Evolutionary conservation across 257 asterid species (phyloP), one percentile per base, ranked within the genome.

Genomic region (Nicotiana paniculata): DNA sequence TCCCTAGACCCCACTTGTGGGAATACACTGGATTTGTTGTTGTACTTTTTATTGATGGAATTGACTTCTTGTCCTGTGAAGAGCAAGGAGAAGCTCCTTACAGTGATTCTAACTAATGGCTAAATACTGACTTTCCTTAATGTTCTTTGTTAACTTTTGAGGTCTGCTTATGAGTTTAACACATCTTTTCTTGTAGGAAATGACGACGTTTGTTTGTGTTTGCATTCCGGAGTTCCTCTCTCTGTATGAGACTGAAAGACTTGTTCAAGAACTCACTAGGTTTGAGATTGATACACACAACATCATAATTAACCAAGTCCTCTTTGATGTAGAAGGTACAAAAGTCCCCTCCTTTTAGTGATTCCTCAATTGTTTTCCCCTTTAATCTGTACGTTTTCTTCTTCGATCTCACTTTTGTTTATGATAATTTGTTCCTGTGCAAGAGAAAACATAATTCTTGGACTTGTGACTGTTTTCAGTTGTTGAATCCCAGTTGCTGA

Each of bases 211-310:
- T 81, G 88, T 93, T 80, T 96, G 98, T 76, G 99, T 96, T 79
- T 93, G 98, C 90, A 96, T 96, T 85, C 99, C 98, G 13, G 99
- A 96, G 72, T 96, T 96, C 89, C 98, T 96, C 69, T 96, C 99
- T 16, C 87, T 96, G 13, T 96, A 96, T 74, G 99, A 96, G 90
- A 96, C 98, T 17, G 99, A 96, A 88, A 88, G 99, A 30, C 96
- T 96, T 21, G 98, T 96, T 83, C 98, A 96, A 86, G 99, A 96
- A 81, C 98, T 96, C 69, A 89, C 98, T 46, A 96, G 92, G 82
- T 96, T 94, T 81, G 98, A 96, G 95, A 96, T 96, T 59, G 99
- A 96, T 82, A 92, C 99, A 4, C 99, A 94, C 81, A 96, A 96
- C 83, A 93, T 96, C 87, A 93, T 96, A 72, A 96, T 96, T 85